Evolutionary conservation across 2,329 filamentous ascomycete species (phyloP).

Genomic region (Verticillium dahliae): DNA sequence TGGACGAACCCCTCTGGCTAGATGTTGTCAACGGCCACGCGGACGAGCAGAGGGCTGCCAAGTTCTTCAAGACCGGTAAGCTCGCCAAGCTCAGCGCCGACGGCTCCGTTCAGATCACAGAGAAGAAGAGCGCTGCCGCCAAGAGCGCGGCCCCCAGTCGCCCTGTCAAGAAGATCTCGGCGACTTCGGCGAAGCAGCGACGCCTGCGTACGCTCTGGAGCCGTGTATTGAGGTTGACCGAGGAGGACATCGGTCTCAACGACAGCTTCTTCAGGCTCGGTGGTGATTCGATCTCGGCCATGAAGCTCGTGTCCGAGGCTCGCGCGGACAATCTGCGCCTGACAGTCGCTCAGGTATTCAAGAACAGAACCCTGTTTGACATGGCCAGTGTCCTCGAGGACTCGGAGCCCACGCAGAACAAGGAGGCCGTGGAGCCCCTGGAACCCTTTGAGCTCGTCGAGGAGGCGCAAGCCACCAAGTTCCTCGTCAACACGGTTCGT

Average conservation of each 20-base stretch:
- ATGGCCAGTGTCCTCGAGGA: slow-evolving; percentile 45
- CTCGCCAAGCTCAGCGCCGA: slow-evolving; percentile 29
- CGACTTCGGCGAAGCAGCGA: slow-evolving; percentile 33
- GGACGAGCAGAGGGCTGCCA: slow-evolving; percentile 6
- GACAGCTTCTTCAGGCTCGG: slow-evolving; percentile 56
- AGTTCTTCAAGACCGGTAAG: slow-evolving; percentile 31
- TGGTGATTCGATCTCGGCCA: slow-evolving; percentile 54
- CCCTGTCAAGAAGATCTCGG: slow-evolving; percentile 24
- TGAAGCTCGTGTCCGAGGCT: slow-evolving; percentile 53
- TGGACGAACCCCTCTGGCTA: slow-evolving; percentile 23
- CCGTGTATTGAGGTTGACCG: slow-evolving; percentile 32
- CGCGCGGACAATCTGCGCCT: slow-evolving; percentile 39
- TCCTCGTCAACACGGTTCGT: slow-evolving; percentile 40
- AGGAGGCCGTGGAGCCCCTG: slow-evolving; percentile 15
- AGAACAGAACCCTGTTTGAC: slow-evolving; percentile 38
- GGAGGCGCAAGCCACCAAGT: slow-evolving; percentile 28
- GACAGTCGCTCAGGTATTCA: slow-evolving; percentile 51
- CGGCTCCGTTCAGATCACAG: slow-evolving; percentile 22
- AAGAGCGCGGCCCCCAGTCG: slow-evolving; percentile 5
- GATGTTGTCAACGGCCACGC: slow-evolving; percentile 8
- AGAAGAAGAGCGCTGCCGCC: slow-evolving; percentile 11
- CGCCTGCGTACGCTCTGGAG: slow-evolving; percentile 41
- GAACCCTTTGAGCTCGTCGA: slow-evolving; percentile 46
- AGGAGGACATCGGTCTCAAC: slow-evolving; percentile 42
- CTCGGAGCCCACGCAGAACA: slow-evolving; percentile 11